Conservation (phyloP, 1,284 basidiomycete genomes). For the Austroboletus niveus region DNA sequence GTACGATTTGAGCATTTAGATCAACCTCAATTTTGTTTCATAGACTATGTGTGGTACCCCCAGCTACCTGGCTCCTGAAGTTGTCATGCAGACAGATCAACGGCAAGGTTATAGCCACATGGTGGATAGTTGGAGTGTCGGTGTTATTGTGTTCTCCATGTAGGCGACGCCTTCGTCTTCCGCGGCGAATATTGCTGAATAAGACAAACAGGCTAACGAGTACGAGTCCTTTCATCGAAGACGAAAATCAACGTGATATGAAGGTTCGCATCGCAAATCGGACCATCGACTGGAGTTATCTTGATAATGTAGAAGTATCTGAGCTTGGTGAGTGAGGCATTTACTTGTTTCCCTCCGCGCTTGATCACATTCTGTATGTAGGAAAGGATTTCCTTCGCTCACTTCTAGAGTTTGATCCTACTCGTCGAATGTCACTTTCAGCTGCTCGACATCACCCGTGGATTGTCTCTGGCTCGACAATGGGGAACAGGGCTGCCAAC, state of each 20-base stretch:
- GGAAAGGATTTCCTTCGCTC: slow-evolving; percentile 37
- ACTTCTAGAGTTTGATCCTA: slow-evolving; percentile 49
- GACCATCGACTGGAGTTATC: slow-evolving; percentile 57
- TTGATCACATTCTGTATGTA: slow-evolving; percentile 14
- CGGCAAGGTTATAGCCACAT: slow-evolving; percentile 74
- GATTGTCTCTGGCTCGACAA: slow-evolving; percentile 38
- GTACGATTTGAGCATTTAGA: not conserved
- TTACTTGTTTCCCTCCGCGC: not conserved
- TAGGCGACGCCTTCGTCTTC: slow-evolving; percentile 34
- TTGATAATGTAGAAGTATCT: slow-evolving; percentile 41
- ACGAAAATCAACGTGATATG: slow-evolving; percentile 53
- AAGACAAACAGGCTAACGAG: slow-evolving; percentile 60
- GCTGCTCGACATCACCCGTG: slow-evolving; percentile 65
- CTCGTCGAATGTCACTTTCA: slow-evolving; percentile 53
- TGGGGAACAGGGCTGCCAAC: slow-evolving; percentile 1
- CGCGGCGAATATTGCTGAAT: not conserved
- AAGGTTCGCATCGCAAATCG: slow-evolving; percentile 54
- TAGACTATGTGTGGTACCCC: slow-evolving; percentile 88
- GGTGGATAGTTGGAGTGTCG: slow-evolving; percentile 93
- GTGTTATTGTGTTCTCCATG: slow-evolving; percentile 90
- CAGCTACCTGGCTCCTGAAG: slow-evolving; percentile 82
- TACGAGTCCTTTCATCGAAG: slow-evolving; percentile 68
- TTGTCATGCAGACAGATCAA: slow-evolving; percentile 67
- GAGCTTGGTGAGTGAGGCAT: slow-evolving; percentile 32
- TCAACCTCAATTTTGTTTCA: slow-evolving; percentile 8